A percentile compares a stretch with the other conserved stretches of the same genome.
phyloP scores from a whole-genome alignment of 2,329 filamentous ascomycete species.

The Penicillium sp. region DNA sequence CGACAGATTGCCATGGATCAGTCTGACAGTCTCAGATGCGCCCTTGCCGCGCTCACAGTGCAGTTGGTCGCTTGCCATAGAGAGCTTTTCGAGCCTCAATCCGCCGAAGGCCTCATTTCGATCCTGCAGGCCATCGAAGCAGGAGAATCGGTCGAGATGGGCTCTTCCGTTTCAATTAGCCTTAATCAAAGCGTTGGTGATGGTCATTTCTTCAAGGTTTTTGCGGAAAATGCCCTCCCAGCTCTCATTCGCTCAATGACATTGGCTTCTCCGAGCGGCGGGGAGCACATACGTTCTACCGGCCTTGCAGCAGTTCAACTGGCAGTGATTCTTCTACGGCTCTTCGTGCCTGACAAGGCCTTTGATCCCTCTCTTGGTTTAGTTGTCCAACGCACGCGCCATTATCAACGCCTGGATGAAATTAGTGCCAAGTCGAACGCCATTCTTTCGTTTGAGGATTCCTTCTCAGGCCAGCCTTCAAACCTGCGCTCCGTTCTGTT shows the following conservation, averaged over 20 bases:
- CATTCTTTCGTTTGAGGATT: slow-evolving; percentile 60
- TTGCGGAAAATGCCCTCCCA: slow-evolving; percentile 30
- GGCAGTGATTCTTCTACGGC: slow-evolving; percentile 65
- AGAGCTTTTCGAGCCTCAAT: slow-evolving; percentile 32
- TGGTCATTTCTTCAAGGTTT: slow-evolving; percentile 36
- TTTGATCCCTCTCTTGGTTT: slow-evolving; percentile 70
- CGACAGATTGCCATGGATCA: slow-evolving; percentile 50
- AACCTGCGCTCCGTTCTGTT: slow-evolving; percentile 64
- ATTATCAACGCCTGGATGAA: slow-evolving; percentile 53
- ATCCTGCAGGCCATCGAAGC: slow-evolving; percentile 25
- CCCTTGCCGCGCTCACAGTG: slow-evolving; percentile 40
- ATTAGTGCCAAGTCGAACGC: slow-evolving; percentile 57
- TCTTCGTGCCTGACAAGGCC: slow-evolving; percentile 80
- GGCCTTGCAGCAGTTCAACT: slow-evolving; percentile 71
- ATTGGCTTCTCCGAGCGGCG: slow-evolving; percentile 8
- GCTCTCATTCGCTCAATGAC: slow-evolving; percentile 26
- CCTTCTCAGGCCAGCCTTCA: slow-evolving; percentile 63
- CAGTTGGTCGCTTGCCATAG: slow-evolving; percentile 36
- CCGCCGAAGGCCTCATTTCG: slow-evolving; percentile 22
- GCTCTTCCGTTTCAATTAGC: slow-evolving; percentile 11
- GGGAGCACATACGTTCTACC: slow-evolving; percentile 33
- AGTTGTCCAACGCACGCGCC: slow-evolving; percentile 59
- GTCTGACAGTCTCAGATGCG: slow-evolving; percentile 46
- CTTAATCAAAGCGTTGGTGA: slow-evolving; percentile 21
- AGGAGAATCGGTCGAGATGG: slow-evolving; percentile 15